Evolutionary conservation across 2,329 filamentous ascomycete species (phyloP).

Genomic region (Zelopaecilomyces penicillatus): DNA sequence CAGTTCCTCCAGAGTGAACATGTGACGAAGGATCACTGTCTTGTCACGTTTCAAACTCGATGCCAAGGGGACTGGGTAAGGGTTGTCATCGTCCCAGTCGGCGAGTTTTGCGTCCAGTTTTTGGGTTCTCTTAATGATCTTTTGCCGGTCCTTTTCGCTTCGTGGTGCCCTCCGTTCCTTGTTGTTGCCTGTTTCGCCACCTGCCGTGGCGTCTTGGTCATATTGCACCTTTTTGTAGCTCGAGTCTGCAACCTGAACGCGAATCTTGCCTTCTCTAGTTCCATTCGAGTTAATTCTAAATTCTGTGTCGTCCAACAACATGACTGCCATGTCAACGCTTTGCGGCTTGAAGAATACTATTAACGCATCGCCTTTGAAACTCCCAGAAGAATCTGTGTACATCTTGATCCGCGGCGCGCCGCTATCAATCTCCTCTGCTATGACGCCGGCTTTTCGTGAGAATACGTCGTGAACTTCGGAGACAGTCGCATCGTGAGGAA

Average conservation of each 20-base stretch:
- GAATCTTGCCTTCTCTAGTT: constrained; percentile 57
- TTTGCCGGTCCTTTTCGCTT: constrained; percentile 66
- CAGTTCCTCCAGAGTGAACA: constrained; percentile 83
- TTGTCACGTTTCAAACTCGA: constrained; percentile 57
- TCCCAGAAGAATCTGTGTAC: constrained; percentile 71
- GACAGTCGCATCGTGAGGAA: constrained; percentile 70
- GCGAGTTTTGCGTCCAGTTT: constrained; percentile 86
- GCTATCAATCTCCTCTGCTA: constrained; percentile 89
- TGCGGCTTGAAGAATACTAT: constrained; percentile 93
- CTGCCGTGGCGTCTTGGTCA: constrained; percentile 29
- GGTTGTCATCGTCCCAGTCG: constrained; percentile 91
- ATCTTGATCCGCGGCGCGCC: constrained; percentile 86
- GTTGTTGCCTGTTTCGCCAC: constrained; percentile 9
- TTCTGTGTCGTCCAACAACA: constrained; percentile 71
- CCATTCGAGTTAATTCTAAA: constrained; percentile 57
- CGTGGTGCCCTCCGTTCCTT: constrained; percentile 34
- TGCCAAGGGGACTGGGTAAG: constrained; percentile 37
- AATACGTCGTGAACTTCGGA: constrained; percentile 80
- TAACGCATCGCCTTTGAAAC: constrained; percentile 88
- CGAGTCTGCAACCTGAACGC: constrained; percentile 74
- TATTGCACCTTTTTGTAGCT: constrained; percentile 88
- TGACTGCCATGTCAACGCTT: constrained; percentile 79
- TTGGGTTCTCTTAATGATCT: constrained; percentile 85
- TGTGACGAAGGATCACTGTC: constrained; percentile 79
- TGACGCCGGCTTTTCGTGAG: constrained; percentile 75